phyloP scores from a whole-genome alignment of 2,329 filamentous ascomycete genomes.

The Arthrobotrys sinensis region DNA sequence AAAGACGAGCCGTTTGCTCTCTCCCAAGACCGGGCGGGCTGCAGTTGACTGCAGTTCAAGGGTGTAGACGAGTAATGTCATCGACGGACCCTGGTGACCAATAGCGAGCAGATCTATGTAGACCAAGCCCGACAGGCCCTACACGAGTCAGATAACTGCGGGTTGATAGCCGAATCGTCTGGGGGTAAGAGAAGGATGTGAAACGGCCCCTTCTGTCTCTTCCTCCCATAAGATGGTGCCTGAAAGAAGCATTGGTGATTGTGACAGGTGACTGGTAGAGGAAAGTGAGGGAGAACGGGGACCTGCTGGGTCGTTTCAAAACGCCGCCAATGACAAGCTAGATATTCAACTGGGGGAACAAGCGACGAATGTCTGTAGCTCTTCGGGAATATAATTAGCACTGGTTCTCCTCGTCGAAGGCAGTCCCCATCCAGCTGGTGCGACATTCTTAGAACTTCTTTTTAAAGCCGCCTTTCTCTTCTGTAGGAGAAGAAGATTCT shows the following conservation, averaged over 20 bases:
- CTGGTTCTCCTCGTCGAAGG: slow-evolving; percentile 15
- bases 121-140: slow-evolving; percentile 36
- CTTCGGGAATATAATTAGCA: slow-evolving; percentile 46
- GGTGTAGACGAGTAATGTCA: slow-evolving; percentile 49
- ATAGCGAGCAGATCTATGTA: slow-evolving; percentile 36
- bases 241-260: slow-evolving; percentile 27
- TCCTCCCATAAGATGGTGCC: slow-evolving; percentile 1
- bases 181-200: slow-evolving; percentile 13
- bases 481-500: slow-evolving; percentile 2
- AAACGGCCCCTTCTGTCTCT: slow-evolving; percentile 26
- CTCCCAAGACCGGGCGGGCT: slow-evolving; percentile 20
- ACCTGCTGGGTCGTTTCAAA: slow-evolving; percentile 31
- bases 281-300: slow-evolving; percentile 18
- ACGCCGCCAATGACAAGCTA: slow-evolving; percentile 43
- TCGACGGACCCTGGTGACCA: slow-evolving; percentile 38
- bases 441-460: slow-evolving; percentile 17
- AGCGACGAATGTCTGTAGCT: slow-evolving; percentile 2
- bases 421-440: background rate
- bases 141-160: slow-evolving; percentile 55
- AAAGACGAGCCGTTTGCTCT: slow-evolving; percentile 24
- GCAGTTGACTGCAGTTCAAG: slow-evolving; percentile 6
- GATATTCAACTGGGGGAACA: background rate
- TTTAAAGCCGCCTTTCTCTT: background rate
- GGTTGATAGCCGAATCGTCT: slow-evolving; percentile 50
- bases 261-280: slow-evolving; percentile 33